Percentiles rank a stretch among this genome's conserved stretches.
These are phyloP conservation scores for Neonectria punicea DNA, from an alignment of 2,329 filamentous ascomycete genomes.

Conservation along the genomic window DNA sequence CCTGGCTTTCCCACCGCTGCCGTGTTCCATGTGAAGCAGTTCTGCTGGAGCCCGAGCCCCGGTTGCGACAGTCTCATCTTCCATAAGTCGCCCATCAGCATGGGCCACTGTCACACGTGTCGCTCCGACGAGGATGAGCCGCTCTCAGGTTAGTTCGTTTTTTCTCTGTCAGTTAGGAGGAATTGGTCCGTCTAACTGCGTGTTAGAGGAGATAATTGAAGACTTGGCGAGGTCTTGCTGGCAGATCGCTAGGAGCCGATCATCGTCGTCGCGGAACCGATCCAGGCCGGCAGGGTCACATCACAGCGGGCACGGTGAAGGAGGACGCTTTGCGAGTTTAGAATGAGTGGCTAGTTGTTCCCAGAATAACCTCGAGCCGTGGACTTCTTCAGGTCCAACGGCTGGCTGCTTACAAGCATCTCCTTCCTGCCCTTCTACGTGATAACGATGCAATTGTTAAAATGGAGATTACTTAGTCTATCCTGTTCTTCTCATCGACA, in stretches of 20 bases:
- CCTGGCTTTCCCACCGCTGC: conserved; percentile 5
- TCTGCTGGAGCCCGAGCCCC: conserved; percentile 13
- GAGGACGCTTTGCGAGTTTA: neutral
- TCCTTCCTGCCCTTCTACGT: neutral
- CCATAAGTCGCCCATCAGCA: conserved; percentile 19
- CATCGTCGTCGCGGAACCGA: neutral
- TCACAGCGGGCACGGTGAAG: neutral
- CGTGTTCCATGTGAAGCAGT: conserved; percentile 16
- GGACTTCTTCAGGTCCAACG: too few species aligned
- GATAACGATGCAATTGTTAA: neutral
- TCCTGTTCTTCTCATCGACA: neutral
- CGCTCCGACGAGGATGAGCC: conserved; percentile 8
- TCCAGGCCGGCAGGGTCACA: neutral
- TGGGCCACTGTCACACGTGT: conserved; percentile 18
- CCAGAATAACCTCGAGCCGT: neutral
- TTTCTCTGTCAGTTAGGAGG: neutral
- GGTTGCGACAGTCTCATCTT: conserved; percentile 18
- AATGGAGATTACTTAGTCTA: neutral
- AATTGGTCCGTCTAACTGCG: neutral
- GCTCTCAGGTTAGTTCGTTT: neutral
- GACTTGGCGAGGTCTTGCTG: conserved; percentile 7
- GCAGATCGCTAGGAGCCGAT: neutral
- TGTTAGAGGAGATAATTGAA: conserved; percentile 1
- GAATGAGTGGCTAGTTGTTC: neutral
- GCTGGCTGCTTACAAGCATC: neutral